Base-by-base conservation (phyloP, 192 early-diverging fungal species). In the Backusella parvicylindrica region DNA sequence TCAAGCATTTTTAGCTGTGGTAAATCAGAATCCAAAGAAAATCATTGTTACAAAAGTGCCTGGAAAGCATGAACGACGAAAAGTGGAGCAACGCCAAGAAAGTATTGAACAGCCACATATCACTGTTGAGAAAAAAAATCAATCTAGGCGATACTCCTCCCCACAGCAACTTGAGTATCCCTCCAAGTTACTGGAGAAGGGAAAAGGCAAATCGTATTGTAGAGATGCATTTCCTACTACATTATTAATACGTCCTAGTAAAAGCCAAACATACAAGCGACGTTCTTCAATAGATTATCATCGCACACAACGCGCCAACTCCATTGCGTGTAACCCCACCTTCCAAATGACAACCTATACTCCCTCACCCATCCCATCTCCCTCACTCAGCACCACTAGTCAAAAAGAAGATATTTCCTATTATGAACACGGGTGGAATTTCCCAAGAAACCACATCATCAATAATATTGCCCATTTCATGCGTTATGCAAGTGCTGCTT, bases 401-500 rank as follows among this genome's bases (percentile, higher is more conserved):
- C 70, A 71, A n/a, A 43, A 72, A 53, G 33, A 72, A 38, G 71
- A 37, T 23, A 37, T 38, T 37, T 31, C 49, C 28, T 63, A 82
- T 31, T 60, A 75, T 26, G 82, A 82, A 60, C 82, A 79, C 11
- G 85, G 75, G 37, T 80, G 79, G 78, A 87, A 87, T 38, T 89
- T 85, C 67, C 88, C 88, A 26, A 73, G 80, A 15, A 74, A 80
- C 36, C 92, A 90, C 32, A 75, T 92, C 41, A 77, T 92, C 3
- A 84, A 84, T 74, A 92, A 93, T 66, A 84, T 93, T 37, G 87
- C 87, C 13, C 87, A 91, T 38, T 93, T 91, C 38, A 88, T 92
- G 71, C 84, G 89, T 3, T 85, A 91, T 36, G 88, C 92, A 2
- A 91, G 90, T 12, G 89, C 91, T 18, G 89, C 88, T 9, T 93